phyloP scores from a whole-genome alignment of 345 rosid species.

The Eucalyptus decipiens region DNA sequence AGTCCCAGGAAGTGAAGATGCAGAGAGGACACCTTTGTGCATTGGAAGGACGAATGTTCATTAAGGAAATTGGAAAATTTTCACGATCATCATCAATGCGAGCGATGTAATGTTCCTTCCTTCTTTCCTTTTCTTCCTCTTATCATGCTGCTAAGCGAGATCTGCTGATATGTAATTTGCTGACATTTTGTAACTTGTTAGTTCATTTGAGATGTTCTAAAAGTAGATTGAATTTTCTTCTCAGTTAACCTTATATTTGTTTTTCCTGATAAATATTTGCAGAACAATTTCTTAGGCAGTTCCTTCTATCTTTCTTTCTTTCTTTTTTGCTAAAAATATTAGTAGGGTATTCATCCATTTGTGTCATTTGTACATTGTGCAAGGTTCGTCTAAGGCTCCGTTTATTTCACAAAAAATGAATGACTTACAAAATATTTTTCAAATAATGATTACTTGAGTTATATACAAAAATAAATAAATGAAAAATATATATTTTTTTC shows the following conservation, averaged over 20 bases:
- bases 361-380: background rate
- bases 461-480: no score
- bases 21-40: background rate
- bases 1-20: background rate
- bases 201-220: background rate
- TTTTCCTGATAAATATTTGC: background rate
- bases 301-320: background rate
- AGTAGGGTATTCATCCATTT: background rate
- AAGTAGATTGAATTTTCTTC: background rate
- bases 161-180: background rate
- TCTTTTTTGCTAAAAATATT: background rate
- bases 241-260: background rate
- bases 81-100: background rate
- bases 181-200: background rate
- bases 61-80: background rate
- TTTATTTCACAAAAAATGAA: background rate
- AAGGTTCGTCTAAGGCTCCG: accelerated
- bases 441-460: accelerated
- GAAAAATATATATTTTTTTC: no score
- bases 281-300: background rate
- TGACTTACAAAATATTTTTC: no score
- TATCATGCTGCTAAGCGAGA: background rate
- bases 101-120: background rate
- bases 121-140: background rate
- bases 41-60: background rate